phyloP scores from a whole-genome alignment of 2,329 filamentous ascomycete genomes.

The Coleophoma crateriformis region DNA sequence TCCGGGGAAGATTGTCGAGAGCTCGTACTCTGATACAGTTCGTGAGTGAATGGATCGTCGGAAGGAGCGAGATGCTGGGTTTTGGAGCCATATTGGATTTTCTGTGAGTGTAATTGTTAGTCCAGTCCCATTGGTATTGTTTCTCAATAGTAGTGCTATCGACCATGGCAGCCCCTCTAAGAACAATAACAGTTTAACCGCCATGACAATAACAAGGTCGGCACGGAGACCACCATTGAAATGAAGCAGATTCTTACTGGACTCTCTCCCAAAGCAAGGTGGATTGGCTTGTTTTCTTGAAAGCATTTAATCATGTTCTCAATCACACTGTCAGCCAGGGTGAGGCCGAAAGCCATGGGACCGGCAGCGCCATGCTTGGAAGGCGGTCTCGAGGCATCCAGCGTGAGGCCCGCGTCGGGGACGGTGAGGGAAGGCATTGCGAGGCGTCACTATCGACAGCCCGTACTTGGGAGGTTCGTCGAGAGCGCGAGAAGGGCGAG shows the following conservation, averaged over 20 bases:
- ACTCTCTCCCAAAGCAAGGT: slow-evolving; percentile 50
- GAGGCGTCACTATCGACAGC: neutral
- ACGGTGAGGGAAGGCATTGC: slow-evolving; percentile 50
- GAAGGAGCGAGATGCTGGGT: slow-evolving; percentile 41
- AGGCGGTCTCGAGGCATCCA: slow-evolving; percentile 36
- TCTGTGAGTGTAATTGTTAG: slow-evolving; percentile 30
- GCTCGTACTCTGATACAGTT: slow-evolving; percentile 37
- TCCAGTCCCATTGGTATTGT: slow-evolving; percentile 9
- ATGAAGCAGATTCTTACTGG: slow-evolving; percentile 45
- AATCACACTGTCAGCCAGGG: slow-evolving; percentile 51
- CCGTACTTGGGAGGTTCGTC: neutral
- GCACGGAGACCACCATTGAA: neutral
- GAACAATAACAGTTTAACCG: neutral
- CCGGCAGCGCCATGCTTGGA: slow-evolving; percentile 40
- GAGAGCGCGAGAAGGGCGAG: neutral
- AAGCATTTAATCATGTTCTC: slow-evolving; percentile 58
- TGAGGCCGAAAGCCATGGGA: slow-evolving; percentile 51
- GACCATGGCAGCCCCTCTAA: slow-evolving; percentile 2
- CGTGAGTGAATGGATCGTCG: slow-evolving; percentile 42
- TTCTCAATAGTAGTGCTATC: slow-evolving; percentile 4
- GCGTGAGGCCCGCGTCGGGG: slow-evolving; percentile 50
- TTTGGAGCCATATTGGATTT: slow-evolving; percentile 46
- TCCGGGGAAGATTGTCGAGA: neutral
- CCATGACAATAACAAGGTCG: neutral
- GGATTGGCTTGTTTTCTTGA: slow-evolving; percentile 48